A percentile compares a stretch with the other conserved stretches of the same genome.
Conservation (phyloP, 257 asterid genomes). For the Paraleonurus japonicus region DNA sequence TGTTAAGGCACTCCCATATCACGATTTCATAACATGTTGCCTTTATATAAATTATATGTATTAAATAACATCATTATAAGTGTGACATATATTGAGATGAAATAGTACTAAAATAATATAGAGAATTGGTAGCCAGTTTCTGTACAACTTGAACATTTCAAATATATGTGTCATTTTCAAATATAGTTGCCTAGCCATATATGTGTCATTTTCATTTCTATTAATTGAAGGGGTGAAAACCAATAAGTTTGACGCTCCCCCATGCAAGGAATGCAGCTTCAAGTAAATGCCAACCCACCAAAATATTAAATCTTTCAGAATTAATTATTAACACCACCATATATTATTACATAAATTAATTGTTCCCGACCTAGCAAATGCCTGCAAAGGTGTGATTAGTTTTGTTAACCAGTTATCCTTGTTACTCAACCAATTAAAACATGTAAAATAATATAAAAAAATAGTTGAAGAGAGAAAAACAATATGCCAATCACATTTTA, state of each 20-base stretch:
- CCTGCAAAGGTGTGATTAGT: not conserved
- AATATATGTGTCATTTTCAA: constrained; percentile 7
- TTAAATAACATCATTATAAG: too few relatives aligned
- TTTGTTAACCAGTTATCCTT: too few relatives aligned
- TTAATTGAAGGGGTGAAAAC: not conserved
- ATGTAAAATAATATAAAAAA: too few relatives aligned
- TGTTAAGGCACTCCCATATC: too few relatives aligned
- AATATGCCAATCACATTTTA: too few relatives aligned
- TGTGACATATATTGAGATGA: too few relatives aligned
- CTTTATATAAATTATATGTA: too few relatives aligned
- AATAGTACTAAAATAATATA: too few relatives aligned
- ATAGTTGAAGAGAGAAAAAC: too few relatives aligned
- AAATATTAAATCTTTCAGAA: not conserved
- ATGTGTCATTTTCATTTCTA: constrained; percentile 14
- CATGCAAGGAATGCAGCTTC: constrained; percentile 29
- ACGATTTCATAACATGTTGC: too few relatives aligned
- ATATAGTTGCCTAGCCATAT: not conserved
- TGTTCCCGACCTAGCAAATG: not conserved
- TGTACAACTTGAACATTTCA: not conserved
- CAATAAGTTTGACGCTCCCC: constrained; percentile 27
- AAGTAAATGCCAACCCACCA: constrained; percentile 8
- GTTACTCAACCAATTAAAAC: too few relatives aligned
- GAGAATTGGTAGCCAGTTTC: not conserved
- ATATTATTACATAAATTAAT: not conserved
- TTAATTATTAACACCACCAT: not conserved